phyloP scores from a whole-genome alignment of 352 stramenopile species.

The Globisporangium acanthophoron region DNA sequence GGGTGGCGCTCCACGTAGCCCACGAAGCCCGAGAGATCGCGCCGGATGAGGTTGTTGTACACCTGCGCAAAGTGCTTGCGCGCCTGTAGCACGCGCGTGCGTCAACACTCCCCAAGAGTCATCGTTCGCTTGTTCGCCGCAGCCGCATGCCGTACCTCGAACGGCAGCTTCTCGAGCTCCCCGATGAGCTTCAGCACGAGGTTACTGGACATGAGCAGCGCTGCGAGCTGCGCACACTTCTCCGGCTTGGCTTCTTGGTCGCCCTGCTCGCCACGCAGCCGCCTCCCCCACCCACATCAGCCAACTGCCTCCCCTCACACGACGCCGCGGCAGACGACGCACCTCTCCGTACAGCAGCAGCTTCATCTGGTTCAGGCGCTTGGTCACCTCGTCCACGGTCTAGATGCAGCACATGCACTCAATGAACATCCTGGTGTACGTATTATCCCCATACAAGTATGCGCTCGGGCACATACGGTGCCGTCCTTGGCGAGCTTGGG shows the following conservation, averaged over 20 bases:
- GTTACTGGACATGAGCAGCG: slow-evolving; percentile 60
- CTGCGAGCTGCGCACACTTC: slow-evolving; percentile 74
- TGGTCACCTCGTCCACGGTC: slow-evolving; percentile 63
- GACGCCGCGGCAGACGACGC: slow-evolving; percentile 7
- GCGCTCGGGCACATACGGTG: not conserved
- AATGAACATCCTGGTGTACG: too few species aligned
- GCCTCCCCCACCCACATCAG: too few species aligned
- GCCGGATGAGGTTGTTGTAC: slow-evolving; percentile 88
- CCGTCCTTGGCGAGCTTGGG: slow-evolving; percentile 63
- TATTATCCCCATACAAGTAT: not conserved
- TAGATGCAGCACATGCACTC: slow-evolving; percentile 3
- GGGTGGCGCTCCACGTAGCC: slow-evolving; percentile 71
- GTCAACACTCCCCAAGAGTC: not conserved
- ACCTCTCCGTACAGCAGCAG: slow-evolving; percentile 76
- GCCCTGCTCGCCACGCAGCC: slow-evolving; percentile 21
- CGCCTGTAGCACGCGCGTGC: slow-evolving; percentile 16
- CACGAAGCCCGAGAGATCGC: slow-evolving; percentile 79
- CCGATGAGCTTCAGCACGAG: slow-evolving; percentile 70
- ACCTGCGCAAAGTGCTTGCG: slow-evolving; percentile 85
- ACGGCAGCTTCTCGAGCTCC: slow-evolving; percentile 66
- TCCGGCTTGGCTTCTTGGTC: slow-evolving; percentile 74
- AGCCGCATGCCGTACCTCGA: slow-evolving; percentile 36
- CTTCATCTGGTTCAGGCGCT: slow-evolving; percentile 85
- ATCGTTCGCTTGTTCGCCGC: too few species aligned
- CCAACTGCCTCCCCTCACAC: not conserved